These are phyloP conservation scores for Ceratocystis harringtonii DNA, from an alignment of 2,329 filamentous ascomycete species.

Conservation along the genomic window DNA sequence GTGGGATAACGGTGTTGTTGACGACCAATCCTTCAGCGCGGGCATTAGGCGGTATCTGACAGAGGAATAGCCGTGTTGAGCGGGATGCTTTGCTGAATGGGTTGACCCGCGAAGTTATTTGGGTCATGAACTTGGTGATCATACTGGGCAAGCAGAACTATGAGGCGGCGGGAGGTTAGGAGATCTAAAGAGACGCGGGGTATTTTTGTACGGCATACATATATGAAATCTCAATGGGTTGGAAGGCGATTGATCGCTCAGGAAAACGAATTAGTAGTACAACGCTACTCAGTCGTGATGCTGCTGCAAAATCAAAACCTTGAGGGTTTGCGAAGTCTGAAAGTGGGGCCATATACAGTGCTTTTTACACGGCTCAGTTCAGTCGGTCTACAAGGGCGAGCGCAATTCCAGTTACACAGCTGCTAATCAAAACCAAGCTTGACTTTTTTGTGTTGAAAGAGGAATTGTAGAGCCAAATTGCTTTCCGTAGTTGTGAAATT, in stretches of 20 bases:
- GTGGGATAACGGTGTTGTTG: constrained; percentile 59
- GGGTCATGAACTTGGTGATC: constrained; percentile 77
- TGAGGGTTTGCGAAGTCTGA: not conserved
- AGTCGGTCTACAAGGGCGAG: not conserved
- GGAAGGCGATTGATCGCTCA: not conserved
- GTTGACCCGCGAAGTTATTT: constrained; percentile 78
- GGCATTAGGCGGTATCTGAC: constrained; percentile 66
- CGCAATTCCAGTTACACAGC: not conserved
- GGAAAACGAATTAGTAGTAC: not conserved
- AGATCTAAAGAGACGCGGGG: not conserved
- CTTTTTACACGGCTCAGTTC: not conserved
- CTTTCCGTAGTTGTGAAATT: too few species aligned
- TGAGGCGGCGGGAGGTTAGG: not conserved
- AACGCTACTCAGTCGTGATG: not conserved
- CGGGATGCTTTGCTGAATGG: constrained; percentile 70
- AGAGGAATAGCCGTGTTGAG: constrained; percentile 76
- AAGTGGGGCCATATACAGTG: constrained; percentile 3
- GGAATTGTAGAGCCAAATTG: too few species aligned
- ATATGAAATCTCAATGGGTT: not conserved
- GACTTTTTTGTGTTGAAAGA: too few species aligned
- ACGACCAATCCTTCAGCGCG: constrained; percentile 60
- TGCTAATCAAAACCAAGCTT: not conserved
- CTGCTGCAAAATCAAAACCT: not conserved
- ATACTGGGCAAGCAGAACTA: constrained; percentile 32
- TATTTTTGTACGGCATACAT: not conserved